Base-by-base conservation (phyloP, 176 grass and related monocot genomes). In the Oryza longistaminata region DNA sequence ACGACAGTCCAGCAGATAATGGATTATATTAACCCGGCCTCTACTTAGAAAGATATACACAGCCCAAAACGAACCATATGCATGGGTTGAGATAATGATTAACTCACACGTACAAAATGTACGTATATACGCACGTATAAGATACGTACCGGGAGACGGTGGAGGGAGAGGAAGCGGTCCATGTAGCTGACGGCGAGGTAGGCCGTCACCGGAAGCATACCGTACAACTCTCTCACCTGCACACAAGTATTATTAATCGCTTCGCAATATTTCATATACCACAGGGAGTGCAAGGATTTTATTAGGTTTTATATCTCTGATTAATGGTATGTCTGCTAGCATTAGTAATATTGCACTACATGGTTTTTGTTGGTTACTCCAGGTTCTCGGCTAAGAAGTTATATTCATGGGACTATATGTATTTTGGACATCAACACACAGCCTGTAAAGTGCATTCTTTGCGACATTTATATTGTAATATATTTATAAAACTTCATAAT, bases 121-220 rank as follows among this genome's bases (percentile, higher is more conserved):
- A 76, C 19, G 19, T 74, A 49, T 50, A 8, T 17, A 48, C 6
- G 24, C 46, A 19, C 71, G 19, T 17, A 34, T 43, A 43, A 42
- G 10, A 43, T 12, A 42, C 10, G 50, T 53, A 75, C 91, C 78
- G 85, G 88, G 33, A 93, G 72, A 33, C 76, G 53, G 49, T 83
- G 88, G n/a, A 79, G 82, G 29, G 91, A 93, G 43, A 93, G 85
- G 80, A 93, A 93, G n/a, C n/a, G 85, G 75, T 93, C 91, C 88
- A 93, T 71, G 88, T 93, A 93, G 85, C 87, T 93, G 13, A 93
- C 88, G 29, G 88, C 88, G 2, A 90, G 91, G 71, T 93, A 93
- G 39, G 85, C 82, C 62, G 91, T 93, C 49, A 88, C 24, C 1
- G 88, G 85, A 40, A 81, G 85, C 82, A 93, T 90, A 52, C 62